These are phyloP conservation scores for Botrytis galanthina DNA, from an alignment of 2,329 filamentous ascomycete genomes.

Conservation along the genomic window DNA sequence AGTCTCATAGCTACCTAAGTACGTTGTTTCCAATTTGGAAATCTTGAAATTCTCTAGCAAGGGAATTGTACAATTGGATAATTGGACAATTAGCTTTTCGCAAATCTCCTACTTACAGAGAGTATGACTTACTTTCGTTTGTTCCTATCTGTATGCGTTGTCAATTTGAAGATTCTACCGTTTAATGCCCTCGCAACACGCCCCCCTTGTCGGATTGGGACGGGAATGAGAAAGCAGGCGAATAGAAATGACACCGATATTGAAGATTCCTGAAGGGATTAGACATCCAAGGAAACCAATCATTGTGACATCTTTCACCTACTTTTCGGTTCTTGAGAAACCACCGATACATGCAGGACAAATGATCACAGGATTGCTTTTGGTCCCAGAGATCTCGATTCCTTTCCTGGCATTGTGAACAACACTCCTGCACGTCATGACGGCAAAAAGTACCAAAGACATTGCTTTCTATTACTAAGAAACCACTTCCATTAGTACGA, in stretches of 20 bases:
- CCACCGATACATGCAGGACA: neutral
- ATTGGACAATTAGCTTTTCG: neutral
- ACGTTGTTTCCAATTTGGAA: neutral
- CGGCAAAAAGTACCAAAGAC: neutral
- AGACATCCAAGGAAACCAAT: neutral
- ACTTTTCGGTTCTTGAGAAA: neutral
- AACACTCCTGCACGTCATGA: slow-evolving; percentile 4
- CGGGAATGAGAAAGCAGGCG: slow-evolving; percentile 7
- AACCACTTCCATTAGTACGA: neutral
- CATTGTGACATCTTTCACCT: neutral
- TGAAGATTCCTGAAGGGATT: neutral
- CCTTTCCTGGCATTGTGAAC: neutral
- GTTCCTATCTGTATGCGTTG: slow-evolving; percentile 20
- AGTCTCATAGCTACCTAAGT: neutral
- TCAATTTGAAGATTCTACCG: slow-evolving; percentile 17
- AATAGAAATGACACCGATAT: slow-evolving; percentile 15
- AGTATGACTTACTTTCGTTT: neutral
- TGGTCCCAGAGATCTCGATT: slow-evolving; percentile 15
- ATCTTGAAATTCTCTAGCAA: neutral
- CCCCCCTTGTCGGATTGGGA: slow-evolving; percentile 8
- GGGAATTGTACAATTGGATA: neutral
- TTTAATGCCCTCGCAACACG: neutral
- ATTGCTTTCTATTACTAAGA: neutral
- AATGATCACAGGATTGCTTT: slow-evolving; percentile 19
- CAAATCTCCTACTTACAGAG: neutral